phyloP scores from a whole-genome alignment of 208 protist species.

The Wallacemonas sp. region DNA sequence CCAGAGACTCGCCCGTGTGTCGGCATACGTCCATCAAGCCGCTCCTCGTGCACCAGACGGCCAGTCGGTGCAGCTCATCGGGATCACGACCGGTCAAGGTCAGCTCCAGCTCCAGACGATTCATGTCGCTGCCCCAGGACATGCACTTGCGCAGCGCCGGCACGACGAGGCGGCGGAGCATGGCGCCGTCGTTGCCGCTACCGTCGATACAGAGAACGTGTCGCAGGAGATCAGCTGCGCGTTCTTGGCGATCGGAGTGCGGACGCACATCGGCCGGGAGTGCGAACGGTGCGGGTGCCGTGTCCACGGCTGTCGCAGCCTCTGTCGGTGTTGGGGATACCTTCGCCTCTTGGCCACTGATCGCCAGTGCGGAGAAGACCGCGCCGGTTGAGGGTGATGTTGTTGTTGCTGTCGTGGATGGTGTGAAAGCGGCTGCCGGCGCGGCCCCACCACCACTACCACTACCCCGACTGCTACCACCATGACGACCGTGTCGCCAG shows the following conservation, averaged over 20 bases:
- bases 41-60: slow-evolving; percentile 59
- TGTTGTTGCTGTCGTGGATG: too few species aligned
- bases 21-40: slow-evolving; percentile 41
- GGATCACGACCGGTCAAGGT: slow-evolving; percentile 50
- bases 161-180: slow-evolving; percentile 51
- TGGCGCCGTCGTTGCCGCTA: slow-evolving; percentile 40
- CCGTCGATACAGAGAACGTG: slow-evolving; percentile 49
- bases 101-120: slow-evolving; percentile 72
- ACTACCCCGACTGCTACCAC: background rate
- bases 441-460: slow-evolving; percentile 22
- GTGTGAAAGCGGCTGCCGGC: slow-evolving; percentile 28
- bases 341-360: too few species aligned
- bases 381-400: too few species aligned
- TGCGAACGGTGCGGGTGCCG: slow-evolving; percentile 2
- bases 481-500: background rate
- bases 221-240: slow-evolving; percentile 36
- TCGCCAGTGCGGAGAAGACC: too few species aligned
- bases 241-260: slow-evolving; percentile 8
- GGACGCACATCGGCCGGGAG: background rate
- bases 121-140: slow-evolving; percentile 20
- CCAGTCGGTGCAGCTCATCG: slow-evolving; percentile 61
- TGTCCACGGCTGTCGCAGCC: too few species aligned
- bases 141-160: slow-evolving; percentile 44
- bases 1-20: slow-evolving; percentile 1
- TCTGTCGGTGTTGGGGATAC: too few species aligned